phyloP scores from a whole-genome alignment of 805 yeast species.

The Cyberlindnera maclurae region DNA sequence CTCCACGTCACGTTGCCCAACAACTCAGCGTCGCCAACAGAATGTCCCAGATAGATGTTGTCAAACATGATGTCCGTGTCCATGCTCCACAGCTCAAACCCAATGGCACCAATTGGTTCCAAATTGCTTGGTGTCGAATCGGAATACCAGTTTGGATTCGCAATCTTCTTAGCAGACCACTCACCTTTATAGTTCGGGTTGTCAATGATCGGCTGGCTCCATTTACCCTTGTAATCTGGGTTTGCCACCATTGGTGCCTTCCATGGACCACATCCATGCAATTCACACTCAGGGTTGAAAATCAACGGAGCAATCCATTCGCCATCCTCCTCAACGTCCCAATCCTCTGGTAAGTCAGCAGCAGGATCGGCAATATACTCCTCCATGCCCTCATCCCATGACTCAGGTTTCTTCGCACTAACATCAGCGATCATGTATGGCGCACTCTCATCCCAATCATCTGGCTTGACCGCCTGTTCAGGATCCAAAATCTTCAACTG shows the following conservation, averaged over 20 bases:
- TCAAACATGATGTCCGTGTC: constrained; percentile 68
- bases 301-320: constrained; percentile 70
- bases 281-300: constrained; percentile 65
- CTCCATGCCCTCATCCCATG: constrained; percentile 67
- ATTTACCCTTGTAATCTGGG: constrained; percentile 69
- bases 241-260: constrained; percentile 57
- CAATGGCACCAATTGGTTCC: constrained; percentile 70
- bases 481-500: constrained; percentile 63
- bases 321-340: constrained; percentile 92
- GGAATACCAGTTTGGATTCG: constrained; percentile 65
- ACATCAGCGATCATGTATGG: constrained; percentile 65
- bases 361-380: constrained; percentile 60
- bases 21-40: constrained; percentile 74
- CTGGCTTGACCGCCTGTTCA: constrained; percentile 56
- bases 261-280: constrained; percentile 81
- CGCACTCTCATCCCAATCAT: constrained; percentile 74
- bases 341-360: constrained; percentile 60
- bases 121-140: constrained; percentile 52
- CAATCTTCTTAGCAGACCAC: constrained; percentile 62
- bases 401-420: constrained; percentile 57
- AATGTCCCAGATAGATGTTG: constrained; percentile 80
- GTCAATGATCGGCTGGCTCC: constrained; percentile 59
- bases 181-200: constrained; percentile 78
- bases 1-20: constrained; percentile 73
- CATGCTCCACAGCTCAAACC: constrained; percentile 89